These are phyloP conservation scores for Aspergillus avenaceus DNA, from an alignment of 495 filamentous ascomycete genomes.

Conservation along the genomic window DNA sequence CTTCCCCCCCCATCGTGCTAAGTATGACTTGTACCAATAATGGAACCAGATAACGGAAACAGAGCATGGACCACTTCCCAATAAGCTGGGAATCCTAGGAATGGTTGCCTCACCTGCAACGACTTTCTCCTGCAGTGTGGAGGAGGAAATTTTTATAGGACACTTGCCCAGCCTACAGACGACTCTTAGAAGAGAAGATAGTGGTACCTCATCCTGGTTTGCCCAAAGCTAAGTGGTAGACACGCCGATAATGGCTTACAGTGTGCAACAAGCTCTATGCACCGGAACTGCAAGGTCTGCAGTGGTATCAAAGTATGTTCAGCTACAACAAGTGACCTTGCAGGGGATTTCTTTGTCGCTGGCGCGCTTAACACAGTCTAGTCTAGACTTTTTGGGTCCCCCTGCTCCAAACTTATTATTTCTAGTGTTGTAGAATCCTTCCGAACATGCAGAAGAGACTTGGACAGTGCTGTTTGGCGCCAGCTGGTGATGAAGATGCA, in stretches of 20 bases:
- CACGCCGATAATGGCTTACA: neutral
- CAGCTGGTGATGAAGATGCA: constrained; percentile 16
- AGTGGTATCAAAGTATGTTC: neutral
- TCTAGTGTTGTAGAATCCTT: neutral
- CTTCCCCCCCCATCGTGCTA: neutral
- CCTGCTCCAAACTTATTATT: neutral
- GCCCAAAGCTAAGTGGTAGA: neutral
- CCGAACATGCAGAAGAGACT: constrained; percentile 4
- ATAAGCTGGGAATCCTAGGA: constrained; percentile 6
- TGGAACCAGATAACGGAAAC: neutral
- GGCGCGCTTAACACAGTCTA: neutral
- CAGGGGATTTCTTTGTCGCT: neutral
- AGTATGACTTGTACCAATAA: neutral
- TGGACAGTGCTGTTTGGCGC: constrained; percentile 18
- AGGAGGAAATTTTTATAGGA: neutral
- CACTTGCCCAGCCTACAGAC: constrained; percentile 3
- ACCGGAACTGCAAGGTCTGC: constrained; percentile 10
- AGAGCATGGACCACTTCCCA: constrained; percentile 11
- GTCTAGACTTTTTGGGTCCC: neutral
- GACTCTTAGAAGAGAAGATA: constrained; percentile 1
- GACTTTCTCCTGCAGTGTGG: constrained; percentile 8
- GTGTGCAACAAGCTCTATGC: constrained; percentile 9
- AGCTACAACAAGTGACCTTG: neutral
- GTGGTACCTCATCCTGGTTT: neutral
- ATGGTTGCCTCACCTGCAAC: constrained; percentile 17